These are phyloP conservation scores for Yamadazyma sp. DNA, from an alignment of 805 yeast species.

Conservation along the genomic window DNA sequence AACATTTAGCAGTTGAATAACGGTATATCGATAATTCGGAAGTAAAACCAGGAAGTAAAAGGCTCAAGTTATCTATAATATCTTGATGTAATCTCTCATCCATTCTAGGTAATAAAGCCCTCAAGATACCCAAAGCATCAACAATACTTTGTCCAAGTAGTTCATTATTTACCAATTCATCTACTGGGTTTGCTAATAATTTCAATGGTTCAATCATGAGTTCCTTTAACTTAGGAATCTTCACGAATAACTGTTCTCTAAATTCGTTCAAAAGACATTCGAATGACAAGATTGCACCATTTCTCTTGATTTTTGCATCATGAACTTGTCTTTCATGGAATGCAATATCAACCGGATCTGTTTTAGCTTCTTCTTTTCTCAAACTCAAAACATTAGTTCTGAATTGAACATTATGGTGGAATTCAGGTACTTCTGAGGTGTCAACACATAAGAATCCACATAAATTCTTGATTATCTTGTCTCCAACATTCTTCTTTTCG, in stretches of 20 bases:
- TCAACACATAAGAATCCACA: slow-evolving; percentile 95
- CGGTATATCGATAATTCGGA: slow-evolving; percentile 81
- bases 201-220: slow-evolving; percentile 66
- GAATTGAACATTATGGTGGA: slow-evolving; percentile 56
- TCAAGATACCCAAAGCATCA: slow-evolving; percentile 79
- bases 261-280: slow-evolving; percentile 55
- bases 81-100: slow-evolving; percentile 46
- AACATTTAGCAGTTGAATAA: slow-evolving; percentile 85
- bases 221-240: slow-evolving; percentile 63
- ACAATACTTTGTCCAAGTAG: slow-evolving; percentile 73
- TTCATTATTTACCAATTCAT: slow-evolving; percentile 36
- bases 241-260: slow-evolving; percentile 51
- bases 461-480: slow-evolving; percentile 83
- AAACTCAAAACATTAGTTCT: slow-evolving; percentile 65
- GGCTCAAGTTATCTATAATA: slow-evolving; percentile 40
- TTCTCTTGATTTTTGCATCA: slow-evolving; percentile 75
- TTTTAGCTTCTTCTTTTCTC: slow-evolving; percentile 69
- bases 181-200: slow-evolving; percentile 23
- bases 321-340: slow-evolving; percentile 61
- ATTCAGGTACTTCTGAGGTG: slow-evolving; percentile 94
- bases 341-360: slow-evolving; percentile 59
- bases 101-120: slow-evolving; percentile 69
- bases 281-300: slow-evolving; percentile 76
- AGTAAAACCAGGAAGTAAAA: slow-evolving; percentile 53
- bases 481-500: slow-evolving; percentile 72